Conservation (phyloP, 805 yeast genomes). For the Candida cerambycidarum region DNA sequence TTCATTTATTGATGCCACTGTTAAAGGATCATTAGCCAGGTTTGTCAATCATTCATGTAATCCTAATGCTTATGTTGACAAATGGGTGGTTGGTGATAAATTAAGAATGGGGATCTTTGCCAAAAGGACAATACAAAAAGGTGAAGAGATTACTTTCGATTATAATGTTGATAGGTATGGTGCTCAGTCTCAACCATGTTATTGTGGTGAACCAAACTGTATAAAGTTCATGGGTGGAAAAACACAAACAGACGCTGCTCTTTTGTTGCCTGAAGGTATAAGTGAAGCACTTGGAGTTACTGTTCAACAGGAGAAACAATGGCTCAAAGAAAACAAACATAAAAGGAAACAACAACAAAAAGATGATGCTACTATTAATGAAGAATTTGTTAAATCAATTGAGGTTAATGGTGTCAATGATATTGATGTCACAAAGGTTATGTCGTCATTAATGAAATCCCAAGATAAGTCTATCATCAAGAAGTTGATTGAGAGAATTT, state of each 20-base stretch:
- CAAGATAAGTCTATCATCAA: slow-evolving; percentile 64
- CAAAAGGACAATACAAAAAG: slow-evolving; percentile 62
- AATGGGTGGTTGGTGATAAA: slow-evolving; percentile 94
- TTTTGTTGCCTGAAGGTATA: slow-evolving; percentile 75
- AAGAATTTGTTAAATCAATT: slow-evolving; percentile 61
- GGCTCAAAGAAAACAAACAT: slow-evolving; percentile 62
- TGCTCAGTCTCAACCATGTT: slow-evolving; percentile 89
- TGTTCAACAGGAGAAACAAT: slow-evolving; percentile 64
- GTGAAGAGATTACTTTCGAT: slow-evolving; percentile 91
- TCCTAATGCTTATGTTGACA: slow-evolving; percentile 93
- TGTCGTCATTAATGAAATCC: slow-evolving; percentile 77
- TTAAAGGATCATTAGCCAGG: slow-evolving; percentile 82
- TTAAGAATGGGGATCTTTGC: slow-evolving; percentile 94
- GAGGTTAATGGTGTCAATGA: slow-evolving; percentile 50
- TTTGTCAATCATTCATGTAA: slow-evolving; percentile 94
- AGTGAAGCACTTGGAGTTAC: slow-evolving; percentile 85
- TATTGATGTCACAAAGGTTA: slow-evolving; percentile 63
- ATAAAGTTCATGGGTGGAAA: slow-evolving; percentile 94
- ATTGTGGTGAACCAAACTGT: slow-evolving; percentile 92
- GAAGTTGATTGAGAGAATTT: slow-evolving; percentile 68
- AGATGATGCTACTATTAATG: slow-evolving; percentile 59
- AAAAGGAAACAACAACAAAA: slow-evolving; percentile 47
- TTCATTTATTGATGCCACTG: slow-evolving; percentile 93
- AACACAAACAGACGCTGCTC: slow-evolving; percentile 91
- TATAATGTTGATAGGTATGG: slow-evolving; percentile 97